phyloP scores from a whole-genome alignment of 2,329 filamentous ascomycete species.

The Fusarium protoensiforme region DNA sequence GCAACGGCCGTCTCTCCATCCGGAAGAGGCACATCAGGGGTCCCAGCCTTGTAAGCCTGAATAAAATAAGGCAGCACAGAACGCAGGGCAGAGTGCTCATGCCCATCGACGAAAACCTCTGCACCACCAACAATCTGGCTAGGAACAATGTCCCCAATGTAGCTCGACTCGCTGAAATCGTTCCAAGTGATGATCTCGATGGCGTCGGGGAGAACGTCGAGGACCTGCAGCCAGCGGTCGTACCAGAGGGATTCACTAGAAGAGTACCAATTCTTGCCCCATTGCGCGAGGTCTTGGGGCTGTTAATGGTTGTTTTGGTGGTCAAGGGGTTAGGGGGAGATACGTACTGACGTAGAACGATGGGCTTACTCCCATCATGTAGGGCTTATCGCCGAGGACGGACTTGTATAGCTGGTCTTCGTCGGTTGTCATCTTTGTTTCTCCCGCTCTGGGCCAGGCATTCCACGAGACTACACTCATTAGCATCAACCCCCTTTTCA shows the following conservation, averaged over 20 bases:
- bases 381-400: conserved; percentile 49
- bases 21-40: conserved; percentile 38
- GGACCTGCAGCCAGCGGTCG: conserved; percentile 66
- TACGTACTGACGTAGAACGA: conserved; percentile 66
- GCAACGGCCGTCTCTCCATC: conserved; percentile 43
- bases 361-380: conserved; percentile 67
- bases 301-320: not conserved
- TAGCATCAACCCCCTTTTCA: not conserved
- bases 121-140: conserved; percentile 56
- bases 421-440: conserved; percentile 47
- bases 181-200: conserved; percentile 62
- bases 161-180: conserved; percentile 67
- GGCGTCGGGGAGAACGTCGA: conserved; percentile 57
- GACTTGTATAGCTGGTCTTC: conserved; percentile 49
- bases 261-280: conserved; percentile 72
- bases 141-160: conserved; percentile 59
- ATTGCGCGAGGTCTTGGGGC: conserved; percentile 57
- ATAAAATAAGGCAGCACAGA: conserved; percentile 62
- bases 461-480: conserved; percentile 50
- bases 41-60: conserved; percentile 58
- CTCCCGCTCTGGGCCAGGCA: conserved; percentile 50
- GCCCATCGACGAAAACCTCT: conserved; percentile 57
- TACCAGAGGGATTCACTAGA: conserved; percentile 71
- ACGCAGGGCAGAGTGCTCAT: conserved; percentile 63
- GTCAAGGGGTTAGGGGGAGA: not conserved